Evolutionary conservation across 75 land plant genomes (phyloP).

Genomic region (Cupressus sempervirens): DNA sequence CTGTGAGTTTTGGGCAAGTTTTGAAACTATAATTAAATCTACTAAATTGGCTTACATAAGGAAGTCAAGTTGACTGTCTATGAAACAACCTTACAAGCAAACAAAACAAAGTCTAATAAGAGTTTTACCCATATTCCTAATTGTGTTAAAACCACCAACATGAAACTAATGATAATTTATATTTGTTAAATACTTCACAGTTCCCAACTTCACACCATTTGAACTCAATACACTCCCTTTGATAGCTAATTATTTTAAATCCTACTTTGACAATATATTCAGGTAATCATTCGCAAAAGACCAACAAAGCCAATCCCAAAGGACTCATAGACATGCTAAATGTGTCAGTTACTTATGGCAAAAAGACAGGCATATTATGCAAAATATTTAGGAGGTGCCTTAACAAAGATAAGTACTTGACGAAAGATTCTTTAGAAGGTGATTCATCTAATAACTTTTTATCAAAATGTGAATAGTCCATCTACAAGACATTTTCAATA

Average conservation of each 20-base stretch:
- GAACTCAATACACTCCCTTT: not conserved
- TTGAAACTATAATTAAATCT: too few species aligned
- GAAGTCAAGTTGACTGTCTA: too few species aligned
- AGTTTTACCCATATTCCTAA: too few species aligned
- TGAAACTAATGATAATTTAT: too few species aligned
- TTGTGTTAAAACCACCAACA: too few species aligned
- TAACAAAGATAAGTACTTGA: not conserved
- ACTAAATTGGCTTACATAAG: too few species aligned
- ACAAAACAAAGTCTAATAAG: too few species aligned
- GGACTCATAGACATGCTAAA: not conserved
- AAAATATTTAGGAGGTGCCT: not conserved
- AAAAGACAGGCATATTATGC: not conserved
- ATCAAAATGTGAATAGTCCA: not conserved
- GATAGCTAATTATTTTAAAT: not conserved
- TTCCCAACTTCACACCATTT: not conserved
- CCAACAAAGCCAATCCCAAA: not conserved
- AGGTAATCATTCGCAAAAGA: not conserved
- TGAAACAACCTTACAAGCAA: too few species aligned
- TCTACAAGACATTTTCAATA: not conserved
- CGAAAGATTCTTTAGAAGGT: not conserved
- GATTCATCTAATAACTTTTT: not conserved
- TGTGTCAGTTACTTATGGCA: not conserved
- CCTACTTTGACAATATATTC: not conserved
- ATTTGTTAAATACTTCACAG: not conserved
- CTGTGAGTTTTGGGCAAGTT: too few species aligned